Base-by-base conservation (phyloP, 495 filamentous ascomycete species). In the Chaetomium cochliodes region DNA sequence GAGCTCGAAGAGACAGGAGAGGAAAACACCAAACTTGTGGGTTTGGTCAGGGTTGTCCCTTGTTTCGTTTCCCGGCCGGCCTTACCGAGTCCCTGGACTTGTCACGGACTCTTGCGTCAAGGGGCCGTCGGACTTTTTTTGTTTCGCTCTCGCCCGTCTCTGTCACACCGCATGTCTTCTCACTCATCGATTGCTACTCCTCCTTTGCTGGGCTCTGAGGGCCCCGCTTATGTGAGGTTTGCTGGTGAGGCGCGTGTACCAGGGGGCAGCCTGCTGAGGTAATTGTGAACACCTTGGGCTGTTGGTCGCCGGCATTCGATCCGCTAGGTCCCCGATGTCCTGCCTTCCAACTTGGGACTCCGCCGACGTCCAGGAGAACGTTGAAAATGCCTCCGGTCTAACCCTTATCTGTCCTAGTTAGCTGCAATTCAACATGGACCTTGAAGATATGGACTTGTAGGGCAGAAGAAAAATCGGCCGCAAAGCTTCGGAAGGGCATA, bases 111-210 rank as follows among this genome's bases (percentile, higher is more conserved):
- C 13, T 13, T 49, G 33, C 28, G 28, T 4, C 30, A 16, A 55
- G 26, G 26, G 41, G 41, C 13, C 41, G 2, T 39, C 33, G 28
- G 11, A 33, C 12, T 47, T 37, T 30, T 50, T 50, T 12, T 16
- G 8, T 42, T 9, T 13, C 41, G 44, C 47, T 60, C 28, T 25
- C 41, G 26, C 7, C 42, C 15, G 25, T 30, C 53, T 51, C n/a
- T 28, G 65, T 66, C 65, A 66, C 65, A 66, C 65, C 65, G 65
- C 65, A 65, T 58, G 26, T 63, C 59, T 58, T 42, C n/a, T 25
- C 26, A n/a, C 28, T 16, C 33, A 37, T 50, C 9, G 7, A 20
- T 12, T 51, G 44, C 62, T 51, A 30, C 62, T 20, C 12, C 58
- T 55, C 1, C 57, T 22, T n/a, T 25, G 47, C 51, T 44, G n/a